Percentiles rank a stretch among this genome's conserved stretches.
Conservation (phyloP, 2,329 filamentous ascomycete species). For the Paramyrothecium sp. region DNA sequence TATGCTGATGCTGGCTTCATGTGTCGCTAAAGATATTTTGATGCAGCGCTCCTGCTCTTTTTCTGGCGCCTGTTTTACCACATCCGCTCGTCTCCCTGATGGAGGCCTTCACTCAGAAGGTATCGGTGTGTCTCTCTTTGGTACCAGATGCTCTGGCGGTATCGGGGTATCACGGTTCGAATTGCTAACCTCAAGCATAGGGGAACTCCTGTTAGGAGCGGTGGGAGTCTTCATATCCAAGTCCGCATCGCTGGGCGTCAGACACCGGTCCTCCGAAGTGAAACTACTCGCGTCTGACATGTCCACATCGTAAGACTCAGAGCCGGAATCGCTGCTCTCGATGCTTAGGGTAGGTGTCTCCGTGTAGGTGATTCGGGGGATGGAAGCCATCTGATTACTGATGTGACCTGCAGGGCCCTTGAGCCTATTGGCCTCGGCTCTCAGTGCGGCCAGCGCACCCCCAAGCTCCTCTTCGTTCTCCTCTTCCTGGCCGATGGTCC, state of each 20-base stretch:
- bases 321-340: slow-evolving; percentile 31
- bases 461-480: slow-evolving; percentile 41
- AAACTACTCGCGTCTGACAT: slow-evolving; percentile 48
- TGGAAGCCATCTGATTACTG: slow-evolving; percentile 12
- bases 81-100: too few relatives aligned
- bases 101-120: slow-evolving; percentile 4
- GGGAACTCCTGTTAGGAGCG: slow-evolving; percentile 12
- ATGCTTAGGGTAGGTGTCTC: slow-evolving; percentile 41
- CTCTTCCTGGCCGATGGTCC: slow-evolving; percentile 60
- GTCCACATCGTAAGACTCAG: slow-evolving; percentile 38
- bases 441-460: slow-evolving; percentile 39
- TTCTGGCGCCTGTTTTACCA: too few relatives aligned
- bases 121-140: slow-evolving; percentile 10
- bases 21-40: too few relatives aligned
- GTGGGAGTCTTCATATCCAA: slow-evolving; percentile 39
- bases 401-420: slow-evolving; percentile 6
- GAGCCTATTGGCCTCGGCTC: slow-evolving; percentile 25
- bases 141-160: background rate
- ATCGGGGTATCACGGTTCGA: slow-evolving; percentile 5
- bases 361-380: slow-evolving; percentile 12
- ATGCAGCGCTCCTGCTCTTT: too few relatives aligned
- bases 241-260: slow-evolving; percentile 28
- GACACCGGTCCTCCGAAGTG: slow-evolving; percentile 29
- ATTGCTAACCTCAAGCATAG: background rate
- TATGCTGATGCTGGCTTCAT: background rate